These are phyloP conservation scores for Tilletiaria anomala DNA, from an alignment of 1,284 basidiomycete species.

Conservation along the genomic window DNA sequence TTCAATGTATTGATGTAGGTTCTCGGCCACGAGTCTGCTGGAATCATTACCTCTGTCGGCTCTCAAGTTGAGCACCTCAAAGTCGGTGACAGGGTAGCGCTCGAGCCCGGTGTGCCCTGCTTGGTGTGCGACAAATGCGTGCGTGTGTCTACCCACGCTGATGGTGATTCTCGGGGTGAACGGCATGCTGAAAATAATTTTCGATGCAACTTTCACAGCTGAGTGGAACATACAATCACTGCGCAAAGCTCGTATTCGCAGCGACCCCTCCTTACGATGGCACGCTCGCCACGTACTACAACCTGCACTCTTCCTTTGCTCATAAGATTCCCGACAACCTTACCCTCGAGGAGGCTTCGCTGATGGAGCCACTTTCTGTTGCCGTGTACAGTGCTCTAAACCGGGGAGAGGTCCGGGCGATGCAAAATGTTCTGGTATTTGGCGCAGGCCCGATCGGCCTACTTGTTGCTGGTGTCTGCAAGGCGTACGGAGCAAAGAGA, in stretches of 20 bases:
- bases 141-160: no score
- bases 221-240: slow-evolving; percentile 46
- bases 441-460: slow-evolving; percentile 82
- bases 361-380: slow-evolving; percentile 87
- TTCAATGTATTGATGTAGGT: no score
- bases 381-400: slow-evolving; percentile 73
- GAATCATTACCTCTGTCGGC: slow-evolving; percentile 52
- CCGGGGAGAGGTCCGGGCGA: slow-evolving; percentile 53
- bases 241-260: slow-evolving; percentile 64
- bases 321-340: slow-evolving; percentile 41
- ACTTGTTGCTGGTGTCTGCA: slow-evolving; percentile 80
- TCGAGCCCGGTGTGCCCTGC: slow-evolving; percentile 66
- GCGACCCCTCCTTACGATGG: slow-evolving; percentile 82
- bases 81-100: slow-evolving; percentile 69
- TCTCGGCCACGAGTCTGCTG: slow-evolving; percentile 51
- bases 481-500: slow-evolving; percentile 46
- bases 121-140: slow-evolving; percentile 46
- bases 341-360: slow-evolving; percentile 42
- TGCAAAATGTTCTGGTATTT: slow-evolving; percentile 49
- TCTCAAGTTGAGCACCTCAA: slow-evolving; percentile 57
- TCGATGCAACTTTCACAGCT: slow-evolving; percentile 1
- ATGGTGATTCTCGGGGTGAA: no score
- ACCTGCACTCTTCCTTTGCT: slow-evolving; percentile 32
- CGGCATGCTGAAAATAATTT: no score
- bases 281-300: slow-evolving; percentile 57